Evolutionary conservation across 2,329 filamentous ascomycete species (phyloP).

Genomic region (Bipolaris bicolor): DNA sequence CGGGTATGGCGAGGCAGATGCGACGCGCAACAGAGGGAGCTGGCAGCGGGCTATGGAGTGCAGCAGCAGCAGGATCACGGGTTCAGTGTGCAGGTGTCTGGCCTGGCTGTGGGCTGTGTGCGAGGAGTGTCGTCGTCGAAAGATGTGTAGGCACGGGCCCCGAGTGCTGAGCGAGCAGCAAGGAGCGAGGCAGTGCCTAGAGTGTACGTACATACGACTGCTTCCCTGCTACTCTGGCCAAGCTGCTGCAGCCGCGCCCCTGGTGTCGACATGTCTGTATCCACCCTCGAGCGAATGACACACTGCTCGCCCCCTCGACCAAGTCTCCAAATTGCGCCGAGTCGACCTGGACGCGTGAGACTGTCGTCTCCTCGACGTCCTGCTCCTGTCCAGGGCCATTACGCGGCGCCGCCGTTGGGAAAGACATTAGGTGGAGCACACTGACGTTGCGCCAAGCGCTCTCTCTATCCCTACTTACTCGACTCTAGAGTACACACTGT

Average conservation of each 20-base stretch:
- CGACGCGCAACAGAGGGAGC: constrained; percentile 5
- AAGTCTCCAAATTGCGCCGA: constrained; percentile 2
- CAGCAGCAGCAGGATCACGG: neutral
- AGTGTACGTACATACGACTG: neutral
- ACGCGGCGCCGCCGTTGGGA: constrained; percentile 15
- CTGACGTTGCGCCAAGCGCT: constrained; percentile 17
- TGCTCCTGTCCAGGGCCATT: constrained; percentile 6
- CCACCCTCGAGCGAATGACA: constrained; percentile 9
- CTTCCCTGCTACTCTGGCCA: constrained; percentile 3
- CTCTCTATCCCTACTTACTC: neutral
- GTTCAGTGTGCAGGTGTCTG: constrained; percentile 4
- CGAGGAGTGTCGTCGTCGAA: constrained; percentile 11
- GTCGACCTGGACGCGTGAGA: constrained; percentile 1
- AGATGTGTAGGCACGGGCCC: constrained; percentile 19
- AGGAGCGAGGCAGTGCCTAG: constrained; percentile 9
- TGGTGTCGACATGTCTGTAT: constrained; percentile 9
- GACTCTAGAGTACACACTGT: neutral
- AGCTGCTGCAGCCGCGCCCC: constrained; percentile 18
- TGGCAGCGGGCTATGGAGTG: constrained; percentile 1
- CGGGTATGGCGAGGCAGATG: neutral
- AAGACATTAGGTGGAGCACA: constrained; percentile 8
- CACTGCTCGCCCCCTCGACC: neutral
- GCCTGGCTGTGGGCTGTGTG: constrained; percentile 10
- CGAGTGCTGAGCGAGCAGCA: constrained; percentile 1
- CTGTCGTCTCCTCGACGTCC: neutral